A percentile compares a stretch with the other conserved stretches of the same genome.
Conservation (phyloP, 495 filamentous ascomycete genomes). For the Penicillium psychrofluorescens region DNA sequence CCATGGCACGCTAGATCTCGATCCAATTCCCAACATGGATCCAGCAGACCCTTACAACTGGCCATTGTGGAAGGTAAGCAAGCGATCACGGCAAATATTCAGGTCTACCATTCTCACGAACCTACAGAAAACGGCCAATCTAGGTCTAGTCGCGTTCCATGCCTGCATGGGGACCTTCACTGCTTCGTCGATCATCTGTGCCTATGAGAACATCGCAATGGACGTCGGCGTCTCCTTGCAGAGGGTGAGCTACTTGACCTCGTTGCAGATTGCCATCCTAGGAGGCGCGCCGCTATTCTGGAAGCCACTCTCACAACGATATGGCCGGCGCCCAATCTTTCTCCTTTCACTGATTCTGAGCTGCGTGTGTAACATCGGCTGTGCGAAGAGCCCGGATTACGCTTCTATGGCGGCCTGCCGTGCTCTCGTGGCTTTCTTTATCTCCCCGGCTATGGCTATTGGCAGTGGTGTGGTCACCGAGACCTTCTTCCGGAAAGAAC, state of each 20-base stretch:
- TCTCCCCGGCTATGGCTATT: constrained; percentile 46
- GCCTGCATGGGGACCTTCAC: constrained; percentile 52
- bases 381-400: constrained; percentile 36
- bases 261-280: constrained; percentile 44
- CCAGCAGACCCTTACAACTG: constrained; percentile 50
- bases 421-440: constrained; percentile 46
- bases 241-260: constrained; percentile 42
- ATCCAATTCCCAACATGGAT: constrained; percentile 42
- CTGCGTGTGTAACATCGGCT: constrained; percentile 39
- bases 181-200: constrained; percentile 46
- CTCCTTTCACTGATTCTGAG: constrained; percentile 40
- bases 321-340: constrained; percentile 45
- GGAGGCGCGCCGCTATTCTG: constrained; percentile 46
- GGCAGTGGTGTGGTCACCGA: constrained; percentile 48
- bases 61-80: constrained; percentile 42
- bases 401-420: constrained; percentile 38
- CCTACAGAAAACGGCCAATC: constrained; percentile 43
- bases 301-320: constrained; percentile 48
- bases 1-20: constrained; percentile 47
- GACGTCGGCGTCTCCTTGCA: constrained; percentile 38
- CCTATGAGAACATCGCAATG: constrained; percentile 38
- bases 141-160: constrained; percentile 48
- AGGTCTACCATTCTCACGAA: not conserved
- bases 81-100: not conserved
- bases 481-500: constrained; percentile 43